Percentiles rank a stretch among this genome's conserved stretches.
These are phyloP conservation scores for Camellia lanceoleosa DNA, from an alignment of 148 eudicot genomes.

Conservation along the genomic window DNA sequence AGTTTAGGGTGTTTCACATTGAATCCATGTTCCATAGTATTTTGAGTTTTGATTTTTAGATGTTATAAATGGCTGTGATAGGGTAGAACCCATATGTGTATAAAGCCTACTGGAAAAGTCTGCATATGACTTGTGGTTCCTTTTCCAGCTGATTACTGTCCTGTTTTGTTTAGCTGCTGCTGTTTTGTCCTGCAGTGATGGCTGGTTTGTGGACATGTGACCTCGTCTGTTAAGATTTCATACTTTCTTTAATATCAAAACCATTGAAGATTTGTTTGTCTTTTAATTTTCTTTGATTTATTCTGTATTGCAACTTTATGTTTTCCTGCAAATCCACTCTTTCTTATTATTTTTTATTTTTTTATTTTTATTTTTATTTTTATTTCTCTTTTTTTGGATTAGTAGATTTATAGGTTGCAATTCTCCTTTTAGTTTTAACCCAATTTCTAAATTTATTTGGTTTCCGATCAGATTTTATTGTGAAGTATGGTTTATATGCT, in stretches of 20 bases:
- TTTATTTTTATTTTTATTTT: background rate
- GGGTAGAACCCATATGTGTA: too few relatives aligned
- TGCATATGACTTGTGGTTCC: too few relatives aligned
- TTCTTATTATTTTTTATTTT: background rate
- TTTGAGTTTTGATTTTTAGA: too few relatives aligned
- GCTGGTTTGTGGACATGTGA: too few relatives aligned
- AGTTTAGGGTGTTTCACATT: too few relatives aligned
- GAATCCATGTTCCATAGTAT: too few relatives aligned
- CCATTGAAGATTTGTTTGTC: background rate
- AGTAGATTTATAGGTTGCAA: background rate
- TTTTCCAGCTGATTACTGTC: too few relatives aligned
- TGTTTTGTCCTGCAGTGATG: too few relatives aligned
- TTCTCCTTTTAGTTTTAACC: background rate
- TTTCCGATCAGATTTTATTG: background rate
- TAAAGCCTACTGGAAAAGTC: too few relatives aligned
- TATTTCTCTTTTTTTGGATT: background rate
- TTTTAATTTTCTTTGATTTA: background rate
- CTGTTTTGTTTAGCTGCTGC: too few relatives aligned
- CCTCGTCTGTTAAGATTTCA: background rate
- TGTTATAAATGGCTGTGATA: too few relatives aligned
- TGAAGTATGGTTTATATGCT: background rate
- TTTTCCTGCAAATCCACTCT: background rate
- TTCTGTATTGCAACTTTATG: background rate
- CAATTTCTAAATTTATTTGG: background rate
- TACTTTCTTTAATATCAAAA: background rate